Evolutionary conservation across 1,284 basidiomycete species (phyloP).

Genomic region (Fomitopsis betulina): DNA sequence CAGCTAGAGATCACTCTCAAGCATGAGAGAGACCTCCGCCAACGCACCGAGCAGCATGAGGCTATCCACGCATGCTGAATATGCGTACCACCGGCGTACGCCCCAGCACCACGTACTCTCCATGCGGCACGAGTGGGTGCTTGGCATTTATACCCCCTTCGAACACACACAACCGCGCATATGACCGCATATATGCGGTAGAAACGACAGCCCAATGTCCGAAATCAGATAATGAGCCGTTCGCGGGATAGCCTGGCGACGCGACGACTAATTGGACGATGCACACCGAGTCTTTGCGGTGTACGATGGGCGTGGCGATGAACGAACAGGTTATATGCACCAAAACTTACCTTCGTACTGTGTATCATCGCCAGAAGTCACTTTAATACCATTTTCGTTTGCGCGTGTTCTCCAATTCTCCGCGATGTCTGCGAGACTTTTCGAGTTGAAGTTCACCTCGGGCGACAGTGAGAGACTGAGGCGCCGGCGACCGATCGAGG

Average conservation of each 20-base stretch:
- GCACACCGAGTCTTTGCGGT: background rate
- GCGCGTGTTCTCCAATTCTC: slow-evolving; percentile 71
- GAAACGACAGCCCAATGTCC: background rate
- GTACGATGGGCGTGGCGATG: background rate
- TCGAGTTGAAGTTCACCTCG: slow-evolving; percentile 23
- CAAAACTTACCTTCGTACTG: slow-evolving; percentile 41
- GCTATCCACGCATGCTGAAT: no score
- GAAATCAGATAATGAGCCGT: no score
- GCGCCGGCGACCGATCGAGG: slow-evolving; percentile 32
- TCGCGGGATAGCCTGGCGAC: slow-evolving; percentile 5
- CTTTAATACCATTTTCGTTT: slow-evolving; percentile 66
- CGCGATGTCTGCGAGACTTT: slow-evolving; percentile 50
- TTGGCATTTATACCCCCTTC: background rate
- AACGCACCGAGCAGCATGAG: no score
- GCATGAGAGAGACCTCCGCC: no score
- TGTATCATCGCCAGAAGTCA: slow-evolving; percentile 45
- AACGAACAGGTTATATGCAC: slow-evolving; percentile 8
- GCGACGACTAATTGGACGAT: slow-evolving; percentile 1
- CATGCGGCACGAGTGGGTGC: background rate
- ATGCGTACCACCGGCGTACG: no score
- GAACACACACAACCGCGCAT: background rate
- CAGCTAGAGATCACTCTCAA: no score
- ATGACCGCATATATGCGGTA: background rate
- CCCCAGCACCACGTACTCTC: no score
- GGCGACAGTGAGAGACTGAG: slow-evolving; percentile 32